A percentile compares a stretch with the other conserved stretches of the same genome.
Evolutionary conservation across 805 yeast species (phyloP).

Genomic region (Ogataea allantospora): DNA sequence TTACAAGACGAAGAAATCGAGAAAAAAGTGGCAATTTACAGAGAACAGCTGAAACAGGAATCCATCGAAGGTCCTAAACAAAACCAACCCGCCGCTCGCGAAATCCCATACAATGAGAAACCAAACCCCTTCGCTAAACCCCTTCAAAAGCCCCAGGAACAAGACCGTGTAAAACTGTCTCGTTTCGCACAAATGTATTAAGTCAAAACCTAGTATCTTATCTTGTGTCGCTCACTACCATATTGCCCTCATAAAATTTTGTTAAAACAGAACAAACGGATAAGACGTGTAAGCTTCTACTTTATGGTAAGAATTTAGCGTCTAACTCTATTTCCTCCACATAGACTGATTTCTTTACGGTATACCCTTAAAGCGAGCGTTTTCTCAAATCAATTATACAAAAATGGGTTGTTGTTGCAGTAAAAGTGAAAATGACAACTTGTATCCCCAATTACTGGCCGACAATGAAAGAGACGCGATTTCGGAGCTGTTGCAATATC

Average conservation of each 20-base stretch:
- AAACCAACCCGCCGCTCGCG: neutral
- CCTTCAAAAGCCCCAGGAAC: neutral
- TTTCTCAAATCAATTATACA: neutral
- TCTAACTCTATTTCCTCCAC: neutral
- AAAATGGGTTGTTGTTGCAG: conserved; percentile 56
- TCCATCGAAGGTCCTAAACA: conserved; percentile 5
- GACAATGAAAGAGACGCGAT: conserved; percentile 98
- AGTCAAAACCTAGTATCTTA: neutral
- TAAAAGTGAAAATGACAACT: conserved; percentile 48
- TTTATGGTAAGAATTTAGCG: conserved; percentile 5
- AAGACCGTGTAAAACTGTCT: neutral
- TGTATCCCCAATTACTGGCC: conserved; percentile 79
- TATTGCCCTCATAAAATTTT: conserved; percentile 19
- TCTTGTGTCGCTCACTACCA: conserved; percentile 13
- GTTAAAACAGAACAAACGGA: conserved; percentile 17
- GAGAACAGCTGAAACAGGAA: conserved; percentile 12
- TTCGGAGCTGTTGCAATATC: conserved; percentile 78
- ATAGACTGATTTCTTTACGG: conserved; percentile 1
- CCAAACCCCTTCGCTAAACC: conserved; percentile 19
- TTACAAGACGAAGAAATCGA: conserved; percentile 37
- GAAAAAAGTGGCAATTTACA: conserved; percentile 27
- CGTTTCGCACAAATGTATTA: conserved; percentile 8
- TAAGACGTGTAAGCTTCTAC: conserved; percentile 11
- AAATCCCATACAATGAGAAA: conserved; percentile 14
- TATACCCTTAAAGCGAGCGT: neutral